Evolutionary conservation across 345 rosid genomes (phyloP), one percentile per base, ranked within the genome.

Genomic region (Rhodamnia rubescens): DNA sequence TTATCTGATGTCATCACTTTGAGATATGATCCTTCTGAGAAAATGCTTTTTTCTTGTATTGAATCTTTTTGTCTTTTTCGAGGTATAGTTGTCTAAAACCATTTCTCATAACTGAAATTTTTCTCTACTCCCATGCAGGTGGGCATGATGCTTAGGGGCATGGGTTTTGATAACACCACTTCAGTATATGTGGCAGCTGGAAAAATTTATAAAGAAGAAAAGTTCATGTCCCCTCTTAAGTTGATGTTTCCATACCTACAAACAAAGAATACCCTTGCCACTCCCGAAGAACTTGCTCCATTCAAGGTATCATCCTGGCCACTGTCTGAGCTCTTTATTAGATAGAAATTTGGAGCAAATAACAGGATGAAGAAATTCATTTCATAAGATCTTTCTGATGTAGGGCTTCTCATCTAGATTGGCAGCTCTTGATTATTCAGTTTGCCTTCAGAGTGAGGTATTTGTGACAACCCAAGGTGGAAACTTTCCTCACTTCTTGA

Each of bases 381-480:
- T 10, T 69, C 44, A 21, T 3, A 80, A 84, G 47, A 74, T 24
- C 49, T 88, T 85, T 85, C 83, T 88, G 86, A 85, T 93, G 92
- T 80, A 97, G 98, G 98, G 98, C 14, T 95, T 94, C 88, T 95
- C 87, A 14, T 97, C 98, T 84, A 93, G 98, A 92, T 91, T 97
- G 89, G 99, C 99, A 84, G 99, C 98, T 49, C 95, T 97, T 52
- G 98, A 97, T 83, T 96, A 96, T 86, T 94, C 96, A 14, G 94
- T 97, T 88, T 95, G 99, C 90, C 94, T 97, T 89, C 95, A 94
- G 88, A 97, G 98, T 74, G 98, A 95, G 91, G 99, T 93, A 83
- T 96, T 97, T 90, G 96, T 95, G 90, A 95, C 98, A 16, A 96
- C 99, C 32, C 99, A 96, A 93, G 99, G 99, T 84, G 99, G 99